Base-by-base conservation (phyloP, 225 moss, liverwort and hornwort genomes). In the Pseudisothecium myosuroides region DNA sequence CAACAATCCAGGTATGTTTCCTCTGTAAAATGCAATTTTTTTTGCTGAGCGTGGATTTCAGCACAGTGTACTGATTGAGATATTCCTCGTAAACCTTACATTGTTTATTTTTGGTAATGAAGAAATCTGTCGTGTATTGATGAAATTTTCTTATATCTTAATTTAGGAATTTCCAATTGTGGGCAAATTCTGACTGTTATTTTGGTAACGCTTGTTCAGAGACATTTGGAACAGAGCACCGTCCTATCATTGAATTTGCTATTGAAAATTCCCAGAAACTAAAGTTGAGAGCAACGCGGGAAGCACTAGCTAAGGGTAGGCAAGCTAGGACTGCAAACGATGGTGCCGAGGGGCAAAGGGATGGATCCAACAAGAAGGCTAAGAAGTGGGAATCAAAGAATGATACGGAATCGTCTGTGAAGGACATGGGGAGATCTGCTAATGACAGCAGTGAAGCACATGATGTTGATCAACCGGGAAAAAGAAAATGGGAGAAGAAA, bases 181-280 rank as follows among this genome's bases (percentile, higher is more conserved):
- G 11, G 82, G 59, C 41, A 81, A 59, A 87, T 52, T 85, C 78
- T 91, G 52, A 88, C 29, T 27, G 17, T 65, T 37, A 19, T 17
- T 76, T 62, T 81, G 52, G 43, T 82, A 47, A 84, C 45, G 14
- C 56, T 61, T 91, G 66, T 72, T 83, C 96, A 99, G 99, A 92
- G 72, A 96, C 94, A 61, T 99, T 99, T 90, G 94, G 94, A 88
- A 1, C 91, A 50, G 97, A 99, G 85, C 93, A 92, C 90, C 96
- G 99, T 39, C 99, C 97, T 54, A 94, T 99, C 26, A 94, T 99
- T 76, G 94, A 97, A 86, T 97, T 99, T 85, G 97, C 99, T 56
- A 96, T 99, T 81, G 99, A 99, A 86, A 97, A 97, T 85, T 95
- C 95, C 23, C 95, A 97, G 59, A 96, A 95, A 52, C 87, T 99